A percentile compares a stretch with the other conserved stretches of the same genome.
Conservation (phyloP, 1,139 yeast genomes). For the Saccharomycopsis hybrid region DNA sequence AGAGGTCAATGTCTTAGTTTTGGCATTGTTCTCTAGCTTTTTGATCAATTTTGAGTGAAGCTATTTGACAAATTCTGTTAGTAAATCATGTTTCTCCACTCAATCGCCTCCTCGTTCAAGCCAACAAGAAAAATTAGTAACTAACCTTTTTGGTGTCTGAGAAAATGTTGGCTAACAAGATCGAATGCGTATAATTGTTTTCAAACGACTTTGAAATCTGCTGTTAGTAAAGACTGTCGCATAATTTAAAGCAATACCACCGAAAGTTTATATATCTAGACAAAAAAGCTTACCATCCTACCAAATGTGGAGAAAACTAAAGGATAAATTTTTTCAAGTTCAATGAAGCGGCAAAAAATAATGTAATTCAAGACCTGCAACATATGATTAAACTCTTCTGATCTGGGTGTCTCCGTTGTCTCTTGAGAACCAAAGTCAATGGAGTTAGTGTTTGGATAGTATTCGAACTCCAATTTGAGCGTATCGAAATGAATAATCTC, state of each 20-base stretch:
- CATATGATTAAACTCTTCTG: neutral
- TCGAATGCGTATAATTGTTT: no score
- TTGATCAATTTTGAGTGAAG: neutral
- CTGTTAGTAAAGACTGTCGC: neutral
- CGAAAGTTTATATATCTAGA: neutral
- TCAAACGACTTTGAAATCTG: no score
- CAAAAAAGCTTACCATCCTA: neutral
- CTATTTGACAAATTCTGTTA: neutral
- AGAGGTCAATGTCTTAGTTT: neutral
- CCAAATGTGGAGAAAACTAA: constrained; percentile 13
- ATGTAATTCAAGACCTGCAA: neutral
- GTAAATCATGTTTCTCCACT: no score
- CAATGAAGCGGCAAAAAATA: neutral
- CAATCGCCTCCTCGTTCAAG: no score
- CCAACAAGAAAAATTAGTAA: no score
- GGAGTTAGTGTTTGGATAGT: neutral
- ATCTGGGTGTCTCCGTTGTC: neutral
- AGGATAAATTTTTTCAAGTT: constrained; percentile 9
- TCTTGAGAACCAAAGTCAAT: neutral
- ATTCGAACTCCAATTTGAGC: neutral
- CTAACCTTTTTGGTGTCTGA: no score
- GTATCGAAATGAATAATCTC: neutral
- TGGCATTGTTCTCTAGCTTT: constrained; percentile 1
- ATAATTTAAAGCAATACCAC: no score
- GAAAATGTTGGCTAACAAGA: no score